Conservation (phyloP, 148 eudicot genomes). For the Nepenthes mirabilis region DNA sequence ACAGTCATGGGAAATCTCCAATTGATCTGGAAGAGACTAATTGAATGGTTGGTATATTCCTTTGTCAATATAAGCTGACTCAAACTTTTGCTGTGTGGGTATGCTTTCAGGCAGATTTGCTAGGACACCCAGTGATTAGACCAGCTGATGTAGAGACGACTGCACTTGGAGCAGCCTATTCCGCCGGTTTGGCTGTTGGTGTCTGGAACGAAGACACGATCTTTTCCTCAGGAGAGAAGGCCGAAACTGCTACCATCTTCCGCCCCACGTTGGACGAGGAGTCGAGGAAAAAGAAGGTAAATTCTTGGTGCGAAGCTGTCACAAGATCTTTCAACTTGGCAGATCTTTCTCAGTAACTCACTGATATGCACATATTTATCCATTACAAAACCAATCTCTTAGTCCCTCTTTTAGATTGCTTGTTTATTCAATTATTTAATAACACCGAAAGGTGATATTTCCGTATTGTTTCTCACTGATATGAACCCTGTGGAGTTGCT, state of each 20-base stretch:
- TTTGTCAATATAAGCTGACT: too few species aligned
- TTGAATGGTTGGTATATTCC: too few species aligned
- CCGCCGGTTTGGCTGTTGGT: conserved; percentile 91
- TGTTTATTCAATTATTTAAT: too few species aligned
- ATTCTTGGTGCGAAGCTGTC: conserved; percentile 95
- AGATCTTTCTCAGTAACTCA: conserved; percentile 40
- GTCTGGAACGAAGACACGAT: conserved; percentile 75
- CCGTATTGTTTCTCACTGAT: too few species aligned
- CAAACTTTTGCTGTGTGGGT: not conserved
- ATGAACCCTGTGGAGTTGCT: too few species aligned
- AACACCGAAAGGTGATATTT: not conserved
- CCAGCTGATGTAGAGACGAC: conserved; percentile 93
- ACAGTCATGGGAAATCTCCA: too few species aligned
- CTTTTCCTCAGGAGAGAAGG: conserved; percentile 53
- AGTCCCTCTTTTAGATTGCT: too few species aligned
- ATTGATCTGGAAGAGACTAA: too few species aligned
- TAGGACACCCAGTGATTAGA: conserved; percentile 79
- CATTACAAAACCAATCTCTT: too few species aligned
- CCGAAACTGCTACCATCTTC: conserved; percentile 47
- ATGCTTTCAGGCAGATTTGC: conserved; percentile 64
- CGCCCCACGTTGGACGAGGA: conserved; percentile 37
- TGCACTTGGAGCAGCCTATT: conserved; percentile 94
- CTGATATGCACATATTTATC: too few species aligned
- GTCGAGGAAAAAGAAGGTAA: conserved; percentile 68
- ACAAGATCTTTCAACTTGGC: conserved; percentile 75